A percentile compares a stretch with the other conserved stretches of the same genome.
Conservation (phyloP, 352 stramenopile species). For the Globisporangium apiculatum region DNA sequence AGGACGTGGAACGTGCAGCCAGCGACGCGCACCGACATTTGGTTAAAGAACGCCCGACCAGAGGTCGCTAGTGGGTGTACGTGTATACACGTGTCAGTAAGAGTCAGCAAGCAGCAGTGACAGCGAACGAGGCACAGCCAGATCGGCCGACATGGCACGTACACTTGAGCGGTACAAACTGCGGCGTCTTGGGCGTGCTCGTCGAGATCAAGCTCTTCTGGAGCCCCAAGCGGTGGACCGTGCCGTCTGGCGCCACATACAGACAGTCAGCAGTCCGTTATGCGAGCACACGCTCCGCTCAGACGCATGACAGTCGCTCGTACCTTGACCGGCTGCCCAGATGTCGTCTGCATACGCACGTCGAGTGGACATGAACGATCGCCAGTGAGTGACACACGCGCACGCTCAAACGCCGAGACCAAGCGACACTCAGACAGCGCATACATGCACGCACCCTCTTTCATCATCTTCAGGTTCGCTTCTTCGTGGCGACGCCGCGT, state of each 20-base stretch:
- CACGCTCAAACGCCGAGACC: background rate
- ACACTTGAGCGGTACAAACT: conserved; percentile 57
- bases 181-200: conserved; percentile 34
- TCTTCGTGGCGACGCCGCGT: conserved; percentile 75
- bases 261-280: background rate
- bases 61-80: conserved; percentile 8
- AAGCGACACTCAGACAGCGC: background rate
- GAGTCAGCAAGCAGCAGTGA: too few species aligned
- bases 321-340: conserved; percentile 61
- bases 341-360: conserved; percentile 54
- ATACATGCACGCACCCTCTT: conserved; percentile 35
- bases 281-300: too few species aligned
- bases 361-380: background rate
- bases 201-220: conserved; percentile 80
- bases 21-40: conserved; percentile 81
- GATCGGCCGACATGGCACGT: background rate
- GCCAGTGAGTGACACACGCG: background rate
- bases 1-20: conserved; percentile 83
- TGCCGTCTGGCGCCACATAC: conserved; percentile 36
- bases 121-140: too few species aligned
- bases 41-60: conserved; percentile 78
- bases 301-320: background rate
- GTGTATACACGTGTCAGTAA: background rate
- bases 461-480: conserved; percentile 77
- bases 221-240: conserved; percentile 70